Percentiles rank a stretch among this genome's conserved stretches.
These are phyloP conservation scores for Pilatotrama ljubarskyi DNA, from an alignment of 768 basidiomycete genomes.

Conservation along the genomic window DNA sequence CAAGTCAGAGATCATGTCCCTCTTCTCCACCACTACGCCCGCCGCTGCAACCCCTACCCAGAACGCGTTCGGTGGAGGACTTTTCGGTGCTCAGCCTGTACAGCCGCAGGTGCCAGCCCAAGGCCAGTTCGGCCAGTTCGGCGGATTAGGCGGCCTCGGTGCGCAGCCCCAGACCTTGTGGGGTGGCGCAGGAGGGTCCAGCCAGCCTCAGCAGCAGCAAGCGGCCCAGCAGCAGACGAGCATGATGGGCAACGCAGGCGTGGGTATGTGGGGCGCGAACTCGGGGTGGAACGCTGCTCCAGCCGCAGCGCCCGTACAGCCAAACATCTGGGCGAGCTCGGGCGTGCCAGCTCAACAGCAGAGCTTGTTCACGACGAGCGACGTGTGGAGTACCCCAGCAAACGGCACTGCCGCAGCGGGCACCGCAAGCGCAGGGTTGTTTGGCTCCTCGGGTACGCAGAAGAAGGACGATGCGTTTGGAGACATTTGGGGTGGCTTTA, in stretches of 20 bases:
- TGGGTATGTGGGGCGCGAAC: conserved; percentile 64
- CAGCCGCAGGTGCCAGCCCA: conserved; percentile 23
- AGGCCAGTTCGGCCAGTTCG: conserved; percentile 27
- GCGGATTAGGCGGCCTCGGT: background rate
- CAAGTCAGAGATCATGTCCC: conserved; percentile 83
- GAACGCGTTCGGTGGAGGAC: conserved; percentile 4
- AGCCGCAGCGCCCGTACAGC: conserved; percentile 35
- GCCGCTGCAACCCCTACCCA: conserved; percentile 24
- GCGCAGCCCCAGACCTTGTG: conserved; percentile 26
- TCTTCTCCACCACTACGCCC: conserved; percentile 58
- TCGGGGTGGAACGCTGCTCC: conserved; percentile 59
- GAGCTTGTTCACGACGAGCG: conserved; percentile 41
- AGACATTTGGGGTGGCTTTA: conserved; percentile 83
- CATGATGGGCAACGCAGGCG: conserved; percentile 55
- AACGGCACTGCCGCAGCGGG: conserved; percentile 23
- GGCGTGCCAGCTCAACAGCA: conserved; percentile 16
- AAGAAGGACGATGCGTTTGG: conserved; percentile 83
- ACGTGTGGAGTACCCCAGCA: conserved; percentile 57
- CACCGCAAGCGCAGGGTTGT: conserved; percentile 14
- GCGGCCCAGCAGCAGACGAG: conserved; percentile 39
- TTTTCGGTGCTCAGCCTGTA: background rate
- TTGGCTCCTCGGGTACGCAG: conserved; percentile 31
- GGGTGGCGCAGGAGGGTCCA: conserved; percentile 24
- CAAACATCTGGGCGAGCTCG: conserved; percentile 27
- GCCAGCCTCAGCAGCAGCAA: conserved; percentile 26